phyloP scores from a whole-genome alignment of 768 basidiomycete species.

The Hypholoma sublateritium region DNA sequence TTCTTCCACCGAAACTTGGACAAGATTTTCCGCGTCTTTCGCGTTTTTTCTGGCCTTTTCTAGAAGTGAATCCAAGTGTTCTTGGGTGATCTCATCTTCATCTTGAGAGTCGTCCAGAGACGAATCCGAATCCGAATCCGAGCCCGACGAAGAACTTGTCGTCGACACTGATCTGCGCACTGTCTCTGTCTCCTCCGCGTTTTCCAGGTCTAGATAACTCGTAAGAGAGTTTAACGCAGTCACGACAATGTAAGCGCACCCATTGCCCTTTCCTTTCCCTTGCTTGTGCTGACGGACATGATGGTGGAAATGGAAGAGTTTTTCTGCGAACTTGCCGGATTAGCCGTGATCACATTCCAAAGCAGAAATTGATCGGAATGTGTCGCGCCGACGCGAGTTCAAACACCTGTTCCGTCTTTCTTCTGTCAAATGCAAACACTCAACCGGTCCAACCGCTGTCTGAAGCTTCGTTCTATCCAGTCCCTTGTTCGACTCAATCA shows the following conservation, averaged over 20 bases:
- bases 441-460: conserved; percentile 15
- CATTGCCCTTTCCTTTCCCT: conserved; percentile 47
- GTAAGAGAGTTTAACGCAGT: neutral
- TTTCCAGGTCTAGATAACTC: conserved; percentile 8
- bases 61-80: conserved; percentile 63
- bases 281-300: conserved; percentile 25
- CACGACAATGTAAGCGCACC: conserved; percentile 21
- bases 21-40: conserved; percentile 28
- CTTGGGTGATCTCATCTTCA: conserved; percentile 52
- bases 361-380: conserved; percentile 11
- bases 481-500: conserved; percentile 18
- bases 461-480: conserved; percentile 13
- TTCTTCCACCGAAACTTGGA: conserved; percentile 15
- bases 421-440: conserved; percentile 20
- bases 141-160: conserved; percentile 12
- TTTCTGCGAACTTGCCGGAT: conserved; percentile 5
- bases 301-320: conserved; percentile 4
- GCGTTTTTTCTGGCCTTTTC: conserved; percentile 59
- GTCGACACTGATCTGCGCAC: conserved; percentile 7
- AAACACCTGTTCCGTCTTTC: neutral
- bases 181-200: conserved; percentile 6
- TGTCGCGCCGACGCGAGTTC: neutral
- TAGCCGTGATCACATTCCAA: conserved; percentile 8
- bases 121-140: conserved; percentile 39
- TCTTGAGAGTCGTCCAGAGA: conserved; percentile 37